Evolutionary conservation across 176 grass and related monocot genomes (phyloP).

Genomic region (Musa troglodytarum): DNA sequence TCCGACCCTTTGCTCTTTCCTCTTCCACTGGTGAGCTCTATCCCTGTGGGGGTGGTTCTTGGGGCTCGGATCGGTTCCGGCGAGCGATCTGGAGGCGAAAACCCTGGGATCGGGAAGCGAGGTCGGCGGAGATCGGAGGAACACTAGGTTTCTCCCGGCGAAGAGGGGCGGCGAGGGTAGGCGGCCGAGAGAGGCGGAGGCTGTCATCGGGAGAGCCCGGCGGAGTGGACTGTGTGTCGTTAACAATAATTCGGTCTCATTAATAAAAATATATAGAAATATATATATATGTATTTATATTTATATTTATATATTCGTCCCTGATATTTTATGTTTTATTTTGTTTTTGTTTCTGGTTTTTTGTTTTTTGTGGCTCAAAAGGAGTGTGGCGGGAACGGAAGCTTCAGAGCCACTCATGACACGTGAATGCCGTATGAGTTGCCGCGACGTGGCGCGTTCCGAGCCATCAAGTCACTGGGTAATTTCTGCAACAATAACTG

Average conservation of each 20-base stretch:
- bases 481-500: too few species aligned
- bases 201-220: slow-evolving; percentile 33
- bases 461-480: too few species aligned
- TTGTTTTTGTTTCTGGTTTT: too few species aligned
- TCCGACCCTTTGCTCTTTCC: slow-evolving; percentile 6
- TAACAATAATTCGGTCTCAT: slow-evolving; percentile 10
- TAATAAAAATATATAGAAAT: background rate
- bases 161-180: slow-evolving; percentile 20
- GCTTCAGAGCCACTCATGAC: background rate
- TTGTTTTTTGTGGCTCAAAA: background rate
- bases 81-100: slow-evolving; percentile 6
- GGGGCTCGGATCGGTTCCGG: slow-evolving; percentile 4
- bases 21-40: slow-evolving; percentile 9
- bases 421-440: background rate
- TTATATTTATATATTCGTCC: too few species aligned
- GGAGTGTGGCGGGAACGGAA: background rate
- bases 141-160: background rate
- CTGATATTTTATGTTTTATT: too few species aligned
- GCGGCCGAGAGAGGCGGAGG: slow-evolving; percentile 33
- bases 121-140: slow-evolving; percentile 11
- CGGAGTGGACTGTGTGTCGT: slow-evolving; percentile 21
- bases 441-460: too few species aligned
- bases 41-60: slow-evolving; percentile 3
- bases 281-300: background rate
- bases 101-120: background rate